phyloP scores from a whole-genome alignment of 2,329 filamentous ascomycete species.

The Fusarium setosum region DNA sequence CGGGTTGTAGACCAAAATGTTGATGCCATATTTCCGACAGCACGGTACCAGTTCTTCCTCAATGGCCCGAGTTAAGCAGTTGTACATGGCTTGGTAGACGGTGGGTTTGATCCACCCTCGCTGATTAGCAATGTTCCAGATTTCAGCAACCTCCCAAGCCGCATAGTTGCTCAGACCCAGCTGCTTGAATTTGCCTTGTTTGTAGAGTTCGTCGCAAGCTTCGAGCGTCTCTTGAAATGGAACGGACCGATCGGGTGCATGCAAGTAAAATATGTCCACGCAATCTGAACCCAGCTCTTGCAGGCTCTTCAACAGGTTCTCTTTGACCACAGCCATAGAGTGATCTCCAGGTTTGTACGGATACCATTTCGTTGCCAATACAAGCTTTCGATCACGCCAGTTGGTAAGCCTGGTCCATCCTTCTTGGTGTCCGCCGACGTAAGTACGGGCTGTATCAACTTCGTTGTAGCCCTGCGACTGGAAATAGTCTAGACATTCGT shows the following conservation, averaged over 20 bases:
- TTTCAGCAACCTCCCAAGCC: slow-evolving; percentile 81
- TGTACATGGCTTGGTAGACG: slow-evolving; percentile 81
- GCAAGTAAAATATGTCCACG: slow-evolving; percentile 31
- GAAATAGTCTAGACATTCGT: not conserved
- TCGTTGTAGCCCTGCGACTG: slow-evolving; percentile 62
- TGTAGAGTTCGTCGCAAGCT: slow-evolving; percentile 76
- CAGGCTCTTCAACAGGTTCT: not conserved
- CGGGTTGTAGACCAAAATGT: slow-evolving; percentile 78
- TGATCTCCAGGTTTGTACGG: slow-evolving; percentile 8
- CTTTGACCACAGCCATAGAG: not conserved
- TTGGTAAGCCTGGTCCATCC: slow-evolving; percentile 76
- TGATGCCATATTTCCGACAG: slow-evolving; percentile 74
- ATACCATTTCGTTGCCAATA: slow-evolving; percentile 72
- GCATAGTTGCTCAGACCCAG: slow-evolving; percentile 80
- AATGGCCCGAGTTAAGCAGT: slow-evolving; percentile 59
- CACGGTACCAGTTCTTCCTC: slow-evolving; percentile 75
- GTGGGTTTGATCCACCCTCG: slow-evolving; percentile 76
- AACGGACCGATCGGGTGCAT: slow-evolving; percentile 68
- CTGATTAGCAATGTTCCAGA: slow-evolving; percentile 75
- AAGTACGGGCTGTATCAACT: slow-evolving; percentile 77
- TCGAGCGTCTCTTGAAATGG: slow-evolving; percentile 77
- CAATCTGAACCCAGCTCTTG: not conserved
- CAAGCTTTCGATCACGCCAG: slow-evolving; percentile 74
- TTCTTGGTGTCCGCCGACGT: slow-evolving; percentile 71
- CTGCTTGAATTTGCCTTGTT: slow-evolving; percentile 76